Base-by-base conservation (phyloP, 495 filamentous ascomycete genomes). In the Daldinia concentrica region DNA sequence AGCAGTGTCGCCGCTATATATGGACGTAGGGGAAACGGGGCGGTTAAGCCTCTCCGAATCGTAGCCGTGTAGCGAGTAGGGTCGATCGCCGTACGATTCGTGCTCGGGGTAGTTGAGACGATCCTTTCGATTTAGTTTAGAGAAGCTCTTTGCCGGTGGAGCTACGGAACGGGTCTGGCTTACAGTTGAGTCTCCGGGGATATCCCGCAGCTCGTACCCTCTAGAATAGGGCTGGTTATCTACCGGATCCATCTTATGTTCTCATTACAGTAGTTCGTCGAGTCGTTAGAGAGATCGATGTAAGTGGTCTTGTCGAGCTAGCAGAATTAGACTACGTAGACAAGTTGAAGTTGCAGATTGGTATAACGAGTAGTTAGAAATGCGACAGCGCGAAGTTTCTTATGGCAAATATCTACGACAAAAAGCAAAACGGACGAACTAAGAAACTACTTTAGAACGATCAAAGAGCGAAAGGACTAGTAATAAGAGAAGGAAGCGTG, bases 161-260 rank as follows among this genome's bases (percentile, higher is more conserved):
- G 11, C 8, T 36, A 30, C n/a, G 22, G 57, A 15, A 45, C 12
- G 26, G 34, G 36, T n/a, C 4, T 27, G 11, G 45, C 57, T 26
- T 60, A 60, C 57, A 12, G 34, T 60, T 60, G 57, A 41, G 11
- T 45, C 57, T 43, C 19, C 57, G 12, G 57, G 57, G 7, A 60
- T 60, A 60, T 60, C 57, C 19, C 37, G 36, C 36, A 60, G 26
- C 36, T 60, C 57, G 57, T 60, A 60, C 36, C 34, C 57, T 29
- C 57, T 60, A 17, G 57, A 41, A 29, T 60, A 60, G 34, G 57
- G 57, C 17, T 60, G 57, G 37, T 43, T 29, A 11, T 60, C 34
- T 60, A 2, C 14, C 12, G 57, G 36, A 19, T 45, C 57, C 57
- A 60, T 60, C 37, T 60, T 60, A 43, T 0, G 5, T 45, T 45